A percentile compares a stretch with the other conserved stretches of the same genome.
phyloP scores from a whole-genome alignment of 495 filamentous ascomycete species.

The Lasiosphaeris hirsuta region DNA sequence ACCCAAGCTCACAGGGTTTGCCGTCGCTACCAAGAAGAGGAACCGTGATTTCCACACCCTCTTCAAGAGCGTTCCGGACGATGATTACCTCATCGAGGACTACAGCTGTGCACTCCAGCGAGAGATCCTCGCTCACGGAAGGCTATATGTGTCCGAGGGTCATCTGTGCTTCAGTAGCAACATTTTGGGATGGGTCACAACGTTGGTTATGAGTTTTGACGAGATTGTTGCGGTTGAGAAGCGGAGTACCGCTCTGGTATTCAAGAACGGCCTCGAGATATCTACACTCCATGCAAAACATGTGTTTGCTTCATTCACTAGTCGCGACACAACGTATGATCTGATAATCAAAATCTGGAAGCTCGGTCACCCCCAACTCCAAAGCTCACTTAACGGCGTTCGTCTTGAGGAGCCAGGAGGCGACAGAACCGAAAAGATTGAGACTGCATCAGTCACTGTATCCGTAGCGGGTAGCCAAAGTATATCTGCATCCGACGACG shows the following conservation, averaged over 20 bases:
- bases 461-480: conserved; percentile 39
- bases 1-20: conserved; percentile 87
- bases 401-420: conserved; percentile 73
- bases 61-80: conserved; percentile 95
- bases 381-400: conserved; percentile 85
- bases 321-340: conserved; percentile 93
- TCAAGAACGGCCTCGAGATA: conserved; percentile 96
- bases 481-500: conserved; percentile 56
- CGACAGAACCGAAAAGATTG: conserved; percentile 86
- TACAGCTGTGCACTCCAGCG: conserved; percentile 95
- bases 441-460: conserved; percentile 36
- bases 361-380: conserved; percentile 84
- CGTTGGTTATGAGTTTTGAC: conserved; percentile 90
- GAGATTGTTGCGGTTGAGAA: conserved; percentile 97
- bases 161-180: conserved; percentile 99
- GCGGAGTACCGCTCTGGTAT: conserved; percentile 90
- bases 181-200: conserved; percentile 96
- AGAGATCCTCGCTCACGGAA: conserved; percentile 91
- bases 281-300: conserved; percentile 93
- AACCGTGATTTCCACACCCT: conserved; percentile 92
- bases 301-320: conserved; percentile 91
- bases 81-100: conserved; percentile 97
- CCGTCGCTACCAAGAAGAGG: conserved; percentile 90
- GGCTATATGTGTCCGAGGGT: conserved; percentile 93
- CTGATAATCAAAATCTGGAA: conserved; percentile 98